Percentiles rank a stretch among this genome's conserved stretches.
Evolutionary conservation across 306 rosid species (phyloP).

Genomic region (Rosa persica): DNA sequence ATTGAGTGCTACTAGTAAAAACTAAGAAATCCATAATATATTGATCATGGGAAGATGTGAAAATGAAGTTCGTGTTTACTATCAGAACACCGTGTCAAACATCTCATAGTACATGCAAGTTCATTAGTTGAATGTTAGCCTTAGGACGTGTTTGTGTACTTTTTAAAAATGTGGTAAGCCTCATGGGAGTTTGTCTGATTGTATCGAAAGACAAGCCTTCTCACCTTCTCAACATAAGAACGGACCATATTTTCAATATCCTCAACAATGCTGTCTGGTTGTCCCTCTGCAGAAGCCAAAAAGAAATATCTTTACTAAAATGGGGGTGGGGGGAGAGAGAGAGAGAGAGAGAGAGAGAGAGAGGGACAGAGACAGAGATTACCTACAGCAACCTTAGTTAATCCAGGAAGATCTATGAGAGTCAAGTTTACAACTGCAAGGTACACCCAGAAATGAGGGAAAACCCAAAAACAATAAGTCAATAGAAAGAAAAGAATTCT

Average conservation of each 20-base stretch:
- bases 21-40: background rate
- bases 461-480: constrained; percentile 4
- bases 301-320: constrained; percentile 12
- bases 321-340: constrained; percentile 1
- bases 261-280: constrained; percentile 79
- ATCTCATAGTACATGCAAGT: background rate
- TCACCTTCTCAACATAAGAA: constrained; percentile 90
- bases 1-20: constrained; percentile 16
- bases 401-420: constrained; percentile 95
- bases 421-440: constrained; percentile 95
- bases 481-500: background rate
- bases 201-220: constrained; percentile 9
- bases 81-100: background rate
- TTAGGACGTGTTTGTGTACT: background rate
- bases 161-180: background rate
- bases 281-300: constrained; percentile 77
- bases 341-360: constrained; percentile 5
- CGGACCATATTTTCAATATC: constrained; percentile 99
- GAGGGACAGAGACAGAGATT: constrained; percentile 27
- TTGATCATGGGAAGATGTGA: constrained; percentile 1
- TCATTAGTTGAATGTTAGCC: background rate
- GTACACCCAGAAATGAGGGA: background rate
- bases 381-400: constrained; percentile 99
- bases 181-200: background rate
- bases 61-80: background rate